Conservation (phyloP, 352 stramenopile species). For the Pythium sukuiense region DNA sequence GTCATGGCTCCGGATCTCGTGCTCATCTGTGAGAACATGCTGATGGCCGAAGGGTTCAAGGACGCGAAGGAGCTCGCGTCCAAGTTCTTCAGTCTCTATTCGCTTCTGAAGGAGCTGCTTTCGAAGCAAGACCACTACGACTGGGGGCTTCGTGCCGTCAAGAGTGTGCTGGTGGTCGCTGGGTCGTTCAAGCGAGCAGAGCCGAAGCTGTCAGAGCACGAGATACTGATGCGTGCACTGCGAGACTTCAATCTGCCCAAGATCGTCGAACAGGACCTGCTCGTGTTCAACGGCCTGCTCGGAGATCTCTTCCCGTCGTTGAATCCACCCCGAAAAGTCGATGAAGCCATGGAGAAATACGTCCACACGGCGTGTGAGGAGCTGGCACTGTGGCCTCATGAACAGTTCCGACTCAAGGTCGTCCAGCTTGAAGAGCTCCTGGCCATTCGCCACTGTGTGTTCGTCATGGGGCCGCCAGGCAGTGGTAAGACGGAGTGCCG, state of each 20-base stretch:
- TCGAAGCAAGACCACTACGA: conserved; percentile 96
- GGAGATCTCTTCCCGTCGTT: conserved; percentile 92
- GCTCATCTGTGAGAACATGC: conserved; percentile 97
- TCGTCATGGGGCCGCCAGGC: conserved; percentile 93
- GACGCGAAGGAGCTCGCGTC: conserved; percentile 91
- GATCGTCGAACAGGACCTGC: conserved; percentile 92
- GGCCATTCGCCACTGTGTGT: conserved; percentile 94
- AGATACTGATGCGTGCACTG: conserved; percentile 93
- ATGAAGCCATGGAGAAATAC: conserved; percentile 89
- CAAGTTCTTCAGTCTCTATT: conserved; percentile 96
- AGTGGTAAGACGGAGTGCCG: conserved; percentile 95
- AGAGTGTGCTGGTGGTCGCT: conserved; percentile 93
- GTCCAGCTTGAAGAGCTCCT: conserved; percentile 95
- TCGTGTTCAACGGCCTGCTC: conserved; percentile 93
- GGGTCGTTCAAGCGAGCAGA: conserved; percentile 93
- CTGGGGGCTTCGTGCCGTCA: conserved; percentile 94
- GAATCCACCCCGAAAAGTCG: conserved; percentile 86
- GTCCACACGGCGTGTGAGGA: conserved; percentile 90
- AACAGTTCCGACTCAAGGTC: conserved; percentile 93
- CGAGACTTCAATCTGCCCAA: conserved; percentile 96
- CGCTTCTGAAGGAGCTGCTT: conserved; percentile 90
- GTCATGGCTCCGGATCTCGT: conserved; percentile 96
- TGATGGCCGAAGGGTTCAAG: conserved; percentile 95
- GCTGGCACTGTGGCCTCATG: conserved; percentile 88
- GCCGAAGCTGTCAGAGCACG: conserved; percentile 89